Evolutionary conservation across 305 asterid genomes (phyloP).

Genomic region (Fraxinus ornus): DNA sequence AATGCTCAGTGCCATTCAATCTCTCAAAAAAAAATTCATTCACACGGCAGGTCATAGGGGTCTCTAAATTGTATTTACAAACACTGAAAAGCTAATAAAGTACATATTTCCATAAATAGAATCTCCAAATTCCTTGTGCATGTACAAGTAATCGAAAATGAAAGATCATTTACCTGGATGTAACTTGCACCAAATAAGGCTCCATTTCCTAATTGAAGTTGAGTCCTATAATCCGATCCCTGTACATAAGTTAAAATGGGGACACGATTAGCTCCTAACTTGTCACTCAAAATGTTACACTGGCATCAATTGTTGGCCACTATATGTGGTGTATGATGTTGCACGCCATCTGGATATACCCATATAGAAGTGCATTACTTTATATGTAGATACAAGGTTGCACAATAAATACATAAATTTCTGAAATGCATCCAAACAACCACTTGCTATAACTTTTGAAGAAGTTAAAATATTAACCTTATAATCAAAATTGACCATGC

Average conservation of each 20-base stretch:
- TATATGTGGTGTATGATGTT: not conserved
- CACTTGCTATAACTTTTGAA: not conserved
- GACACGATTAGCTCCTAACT: conserved; percentile 17
- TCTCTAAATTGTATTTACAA: not conserved
- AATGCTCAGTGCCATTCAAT: not conserved
- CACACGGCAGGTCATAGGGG: not conserved
- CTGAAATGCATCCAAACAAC: conserved; percentile 11
- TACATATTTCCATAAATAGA: no score
- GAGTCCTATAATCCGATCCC: conserved; percentile 74
- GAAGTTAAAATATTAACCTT: conserved; percentile 52
- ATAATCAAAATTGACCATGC: conserved; percentile 84
- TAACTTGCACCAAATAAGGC: conserved; percentile 86
- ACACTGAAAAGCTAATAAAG: not conserved
- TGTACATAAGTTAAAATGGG: conserved; percentile 25
- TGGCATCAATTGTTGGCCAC: conserved; percentile 7
- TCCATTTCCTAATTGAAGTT: conserved; percentile 81
- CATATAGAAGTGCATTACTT: conserved; percentile 6
- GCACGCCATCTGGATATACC: not conserved
- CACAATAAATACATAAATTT: conserved; percentile 2
- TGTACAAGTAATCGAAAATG: not conserved
- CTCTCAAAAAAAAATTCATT: not conserved
- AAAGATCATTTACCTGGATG: conserved; percentile 63
- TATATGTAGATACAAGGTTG: not conserved
- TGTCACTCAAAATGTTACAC: conserved; percentile 10
- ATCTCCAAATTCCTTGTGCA: not conserved